Evolutionary conservation across 2,329 filamentous ascomycete species (phyloP), one percentile per base, ranked within the genome.

Genomic region (Ophiostoma sp.): DNA sequence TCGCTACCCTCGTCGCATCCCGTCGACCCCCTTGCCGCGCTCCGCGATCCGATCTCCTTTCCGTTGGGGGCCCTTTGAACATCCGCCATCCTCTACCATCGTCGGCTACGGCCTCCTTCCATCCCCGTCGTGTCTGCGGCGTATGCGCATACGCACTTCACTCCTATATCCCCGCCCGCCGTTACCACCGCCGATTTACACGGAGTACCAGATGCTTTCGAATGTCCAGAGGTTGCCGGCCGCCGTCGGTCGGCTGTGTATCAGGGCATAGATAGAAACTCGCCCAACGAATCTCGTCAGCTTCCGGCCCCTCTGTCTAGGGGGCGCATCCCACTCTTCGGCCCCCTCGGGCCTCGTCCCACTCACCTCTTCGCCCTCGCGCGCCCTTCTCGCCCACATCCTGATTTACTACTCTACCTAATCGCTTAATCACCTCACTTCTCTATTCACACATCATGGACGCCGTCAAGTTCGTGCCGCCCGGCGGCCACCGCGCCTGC

Each of bases 401-500:
- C 90, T 48, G 19, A 31, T 36, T 25, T 31, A 48, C n/a, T 4
- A 28, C 36, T 15, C 33, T 22, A 12, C 8, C 33, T 36, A n/a
- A 11, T 66, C 36, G 28, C 61, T n/a, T 45, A 15, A 12, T n/a
- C 17, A 7, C 39, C 69, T 50, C 8, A 15, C 59, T 7, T 28
- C 36, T 2, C 12, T 25, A 6, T 52, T 15, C 63, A 28, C 52
- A 17, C 19, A 48, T 48, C 3, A 77, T 77, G 76, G 75, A 77
- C 17, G 22, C 68, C 3, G 73, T 78, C 72, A 78, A 77, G 73
- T 78, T 78, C 31, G 77, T 78, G 9, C 77, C 77, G 0, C 76
- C 77, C 1, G 77, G 76, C 61, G 77, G 77, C 70, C 75, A 78
- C 55, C 73, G 78, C 12, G 78, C 78, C 22, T 78, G 78, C 66